A percentile compares a stretch with the other conserved stretches of the same genome.
Evolutionary conservation across 345 rosid genomes (phyloP).

Genomic region (Balakata baccata): DNA sequence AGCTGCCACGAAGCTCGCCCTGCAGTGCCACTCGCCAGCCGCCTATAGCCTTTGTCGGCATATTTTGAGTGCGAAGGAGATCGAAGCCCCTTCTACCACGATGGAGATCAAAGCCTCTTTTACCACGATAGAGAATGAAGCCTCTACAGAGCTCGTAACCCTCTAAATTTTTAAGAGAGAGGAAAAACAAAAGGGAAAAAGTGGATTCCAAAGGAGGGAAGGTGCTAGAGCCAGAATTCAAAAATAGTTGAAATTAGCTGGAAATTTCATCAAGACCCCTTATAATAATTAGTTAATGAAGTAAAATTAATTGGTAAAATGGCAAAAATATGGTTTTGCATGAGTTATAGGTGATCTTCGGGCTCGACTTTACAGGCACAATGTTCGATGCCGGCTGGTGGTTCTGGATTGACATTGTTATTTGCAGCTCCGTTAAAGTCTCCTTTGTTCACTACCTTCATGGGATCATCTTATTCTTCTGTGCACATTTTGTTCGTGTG

Average conservation of each 20-base stretch:
- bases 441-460: conserved; percentile 87
- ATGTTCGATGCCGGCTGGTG: conserved; percentile 97
- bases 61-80: no score
- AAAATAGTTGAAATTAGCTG: neutral
- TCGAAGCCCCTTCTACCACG: no score
- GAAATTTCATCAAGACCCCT: neutral
- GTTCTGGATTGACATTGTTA: conserved; percentile 98
- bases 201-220: neutral
- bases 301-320: neutral
- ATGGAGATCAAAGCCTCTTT: no score
- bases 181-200: no score
- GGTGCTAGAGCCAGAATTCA: neutral
- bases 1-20: no score
- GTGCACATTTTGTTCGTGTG: neutral
- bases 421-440: conserved; percentile 70
- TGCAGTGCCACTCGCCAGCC: no score
- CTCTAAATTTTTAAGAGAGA: no score
- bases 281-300: neutral
- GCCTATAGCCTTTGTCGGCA: no score
- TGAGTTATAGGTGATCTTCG: conserved; percentile 84
- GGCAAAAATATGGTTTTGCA: conserved; percentile 50
- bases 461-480: conserved; percentile 34
- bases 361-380: conserved; percentile 86
- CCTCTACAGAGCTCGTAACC: no score
- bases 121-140: no score